Base-by-base conservation (phyloP, 2,329 filamentous ascomycete species). In the Podosphaera xanthii region DNA sequence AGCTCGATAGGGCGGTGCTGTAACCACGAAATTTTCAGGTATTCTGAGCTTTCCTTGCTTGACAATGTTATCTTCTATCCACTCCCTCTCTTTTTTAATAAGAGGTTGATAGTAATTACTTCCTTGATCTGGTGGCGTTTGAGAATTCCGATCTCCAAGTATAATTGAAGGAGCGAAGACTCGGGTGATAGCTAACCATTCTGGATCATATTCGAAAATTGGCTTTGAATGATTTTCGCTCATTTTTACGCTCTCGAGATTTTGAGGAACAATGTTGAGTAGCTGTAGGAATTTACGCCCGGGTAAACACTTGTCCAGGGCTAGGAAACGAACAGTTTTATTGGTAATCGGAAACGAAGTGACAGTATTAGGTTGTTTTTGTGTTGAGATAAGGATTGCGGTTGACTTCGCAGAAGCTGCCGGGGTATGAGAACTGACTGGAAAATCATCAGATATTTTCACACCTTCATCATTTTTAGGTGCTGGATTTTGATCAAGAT, bases 151-250 rank as follows among this genome's bases (percentile, higher is more conserved):
- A 62, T 84, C 75, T 60, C 87, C 86, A 44, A 91, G 73, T 1
- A 73, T 71, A 1, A 92, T 75, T 48, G 80, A 76, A 2, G 74
- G 65, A 48, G 86, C 80, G 67, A 97, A 94, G 6, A 82, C 84
- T 49, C 91, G 85, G 10, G 84, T 90, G 63, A 98, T 96, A 49
- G 92, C 86, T 6, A 98, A 81, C 91, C 91, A 98, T 72, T 98
- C 92, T 9, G 83, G 81, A 70, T 98, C 92, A 69, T 98, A 97
- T 57, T 68, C 64, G 49, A 69, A 67, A 55, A 63, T 66, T 12
- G 61, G 63, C 52, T 64, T 65, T 8, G 59, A 38, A 6, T 55
- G 5, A 9, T 35, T 10, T 4, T 9, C 35, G 5, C n/a, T 12
- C 5, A 6, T 35, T 14, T 30, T 34, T 50, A 10, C 9, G 33